These are phyloP conservation scores for Ambrosia artemisiifolia DNA, from an alignment of 129 eudicot genomes.

Conservation along the genomic window DNA sequence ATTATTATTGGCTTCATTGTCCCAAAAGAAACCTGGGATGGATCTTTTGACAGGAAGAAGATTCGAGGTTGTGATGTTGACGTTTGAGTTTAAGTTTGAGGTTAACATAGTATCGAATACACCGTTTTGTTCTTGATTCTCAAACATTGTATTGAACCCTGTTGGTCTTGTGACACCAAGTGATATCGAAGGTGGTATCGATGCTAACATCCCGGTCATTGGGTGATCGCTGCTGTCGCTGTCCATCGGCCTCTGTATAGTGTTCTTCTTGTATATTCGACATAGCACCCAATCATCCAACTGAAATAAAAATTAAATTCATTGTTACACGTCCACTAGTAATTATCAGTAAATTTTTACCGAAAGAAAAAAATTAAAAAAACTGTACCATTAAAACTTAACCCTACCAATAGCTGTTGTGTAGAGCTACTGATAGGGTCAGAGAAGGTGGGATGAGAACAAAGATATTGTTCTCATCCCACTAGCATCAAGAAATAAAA, in stretches of 20 bases:
- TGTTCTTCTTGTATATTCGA: slow-evolving; percentile 87
- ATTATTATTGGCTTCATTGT: slow-evolving; percentile 28
- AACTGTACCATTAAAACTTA: too few relatives aligned
- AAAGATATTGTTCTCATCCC: too few relatives aligned
- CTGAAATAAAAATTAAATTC: slow-evolving; percentile 23
- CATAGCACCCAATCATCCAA: slow-evolving; percentile 97
- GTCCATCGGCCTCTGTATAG: slow-evolving; percentile 59
- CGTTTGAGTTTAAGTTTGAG: slow-evolving; percentile 9
- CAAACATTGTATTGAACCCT: slow-evolving; percentile 43
- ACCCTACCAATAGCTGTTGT: too few relatives aligned
- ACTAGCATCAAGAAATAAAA: not conserved
- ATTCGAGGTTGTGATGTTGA: slow-evolving; percentile 19
- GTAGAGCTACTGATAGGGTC: too few relatives aligned
- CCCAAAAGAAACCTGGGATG: slow-evolving; percentile 52
- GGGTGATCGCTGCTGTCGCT: slow-evolving; percentile 47
- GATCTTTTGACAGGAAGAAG: slow-evolving; percentile 44
- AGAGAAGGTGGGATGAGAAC: too few relatives aligned
- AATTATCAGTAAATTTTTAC: not conserved
- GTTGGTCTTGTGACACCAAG: slow-evolving; percentile 28
- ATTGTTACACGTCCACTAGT: too few relatives aligned
- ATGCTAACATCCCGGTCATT: slow-evolving; percentile 45
- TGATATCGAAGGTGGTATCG: slow-evolving; percentile 42
- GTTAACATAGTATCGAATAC: slow-evolving; percentile 40
- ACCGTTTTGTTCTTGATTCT: slow-evolving; percentile 34
- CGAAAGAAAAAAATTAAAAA: too few relatives aligned